phyloP scores from a whole-genome alignment of 2,329 filamentous ascomycete genomes.

The Cytospora leucostoma region DNA sequence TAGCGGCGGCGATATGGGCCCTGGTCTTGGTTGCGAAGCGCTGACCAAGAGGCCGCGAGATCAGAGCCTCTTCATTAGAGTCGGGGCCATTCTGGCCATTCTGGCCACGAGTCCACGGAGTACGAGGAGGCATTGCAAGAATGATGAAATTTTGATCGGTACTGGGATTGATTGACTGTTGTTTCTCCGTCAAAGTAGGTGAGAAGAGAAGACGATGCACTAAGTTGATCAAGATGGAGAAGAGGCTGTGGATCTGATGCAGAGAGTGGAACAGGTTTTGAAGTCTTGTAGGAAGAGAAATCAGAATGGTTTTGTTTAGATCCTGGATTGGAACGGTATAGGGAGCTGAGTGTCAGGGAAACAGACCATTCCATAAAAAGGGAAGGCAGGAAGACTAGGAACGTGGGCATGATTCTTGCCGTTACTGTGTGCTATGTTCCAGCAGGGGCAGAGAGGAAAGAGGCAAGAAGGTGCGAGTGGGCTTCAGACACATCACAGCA shows the following conservation, averaged over 20 bases:
- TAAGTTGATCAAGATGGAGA: not conserved
- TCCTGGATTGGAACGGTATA: not conserved
- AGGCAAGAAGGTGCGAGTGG: constrained; percentile 8
- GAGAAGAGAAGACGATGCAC: not conserved
- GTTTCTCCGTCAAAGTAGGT: not conserved
- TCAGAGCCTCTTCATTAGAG: constrained; percentile 19
- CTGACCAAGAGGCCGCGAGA: constrained; percentile 14
- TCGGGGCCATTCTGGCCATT: constrained; percentile 11
- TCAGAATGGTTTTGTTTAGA: not conserved
- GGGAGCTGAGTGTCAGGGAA: not conserved
- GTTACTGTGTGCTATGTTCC: not conserved
- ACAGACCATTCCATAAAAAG: not conserved
- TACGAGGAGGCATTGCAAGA: constrained; percentile 25
- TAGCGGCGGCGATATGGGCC: constrained; percentile 44
- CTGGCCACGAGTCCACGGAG: constrained; percentile 19
- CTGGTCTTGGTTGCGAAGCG: constrained; percentile 19
- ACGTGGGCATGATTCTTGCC: not conserved
- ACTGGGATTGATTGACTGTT: not conserved
- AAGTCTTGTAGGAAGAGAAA: not conserved
- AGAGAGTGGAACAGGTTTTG: not conserved
- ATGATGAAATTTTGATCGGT: not conserved
- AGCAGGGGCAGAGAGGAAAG: not conserved
- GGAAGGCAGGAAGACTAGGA: not conserved
- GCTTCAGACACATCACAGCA: constrained; percentile 8
- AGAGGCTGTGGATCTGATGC: not conserved